Evolutionary conservation across 495 filamentous ascomycete species (phyloP).

Genomic region (Neurospora sp.): DNA sequence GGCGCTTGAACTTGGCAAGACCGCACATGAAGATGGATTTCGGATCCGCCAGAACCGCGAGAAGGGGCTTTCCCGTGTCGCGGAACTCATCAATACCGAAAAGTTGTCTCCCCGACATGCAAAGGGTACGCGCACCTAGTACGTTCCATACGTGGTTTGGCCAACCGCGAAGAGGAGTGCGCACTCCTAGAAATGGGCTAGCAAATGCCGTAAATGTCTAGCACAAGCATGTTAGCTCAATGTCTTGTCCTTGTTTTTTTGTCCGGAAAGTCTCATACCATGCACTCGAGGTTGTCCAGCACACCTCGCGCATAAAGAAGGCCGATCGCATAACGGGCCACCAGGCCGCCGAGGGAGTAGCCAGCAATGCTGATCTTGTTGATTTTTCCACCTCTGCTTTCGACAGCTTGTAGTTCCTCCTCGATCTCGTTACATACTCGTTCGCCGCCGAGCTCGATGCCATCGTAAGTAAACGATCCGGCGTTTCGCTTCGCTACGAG

Average conservation of each 20-base stretch:
- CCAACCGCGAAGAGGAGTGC: conserved; percentile 60
- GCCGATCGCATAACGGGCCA: conserved; percentile 81
- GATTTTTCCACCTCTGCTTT: conserved; percentile 55
- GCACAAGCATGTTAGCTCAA: conserved; percentile 7
- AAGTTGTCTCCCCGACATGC: conserved; percentile 73
- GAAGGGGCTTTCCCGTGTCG: conserved; percentile 65
- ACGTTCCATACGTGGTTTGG: conserved; percentile 66
- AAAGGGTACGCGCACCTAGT: conserved; percentile 65
- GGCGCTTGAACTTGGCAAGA: conserved; percentile 60
- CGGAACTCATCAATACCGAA: conserved; percentile 82
- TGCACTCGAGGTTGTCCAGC: conserved; percentile 67
- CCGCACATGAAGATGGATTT: conserved; percentile 79
- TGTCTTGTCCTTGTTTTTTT: neutral
- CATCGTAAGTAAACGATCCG: conserved; percentile 85
- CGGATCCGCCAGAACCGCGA: conserved; percentile 73
- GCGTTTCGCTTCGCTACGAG: conserved; percentile 69
- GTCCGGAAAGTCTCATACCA: conserved; percentile 36
- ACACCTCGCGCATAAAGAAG: conserved; percentile 69
- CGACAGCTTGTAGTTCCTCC: conserved; percentile 59
- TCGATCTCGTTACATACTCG: conserved; percentile 83
- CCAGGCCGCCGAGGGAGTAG: conserved; percentile 81
- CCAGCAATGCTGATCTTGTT: conserved; percentile 77
- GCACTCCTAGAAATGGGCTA: conserved; percentile 78
- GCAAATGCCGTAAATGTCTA: conserved; percentile 92
- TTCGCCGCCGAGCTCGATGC: conserved; percentile 84